Conservation (phyloP, 441 rosid genomes). For the Adansonia gregorii region DNA sequence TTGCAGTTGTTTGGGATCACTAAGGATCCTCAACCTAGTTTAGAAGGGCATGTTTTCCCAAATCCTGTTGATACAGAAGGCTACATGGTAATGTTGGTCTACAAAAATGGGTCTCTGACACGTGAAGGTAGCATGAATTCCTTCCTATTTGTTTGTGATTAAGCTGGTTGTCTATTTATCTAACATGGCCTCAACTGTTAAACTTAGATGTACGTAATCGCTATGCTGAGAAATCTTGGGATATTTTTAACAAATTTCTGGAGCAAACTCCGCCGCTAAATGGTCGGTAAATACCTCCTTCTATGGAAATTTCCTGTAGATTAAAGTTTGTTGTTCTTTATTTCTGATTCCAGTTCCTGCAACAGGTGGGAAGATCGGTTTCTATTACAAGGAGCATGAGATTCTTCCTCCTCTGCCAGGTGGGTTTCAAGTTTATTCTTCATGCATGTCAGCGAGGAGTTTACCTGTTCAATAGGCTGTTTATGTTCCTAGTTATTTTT, state of each 20-base stretch:
- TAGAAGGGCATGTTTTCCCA: slow-evolving; percentile 87
- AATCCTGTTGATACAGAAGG: slow-evolving; percentile 83
- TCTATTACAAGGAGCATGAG: slow-evolving; percentile 91
- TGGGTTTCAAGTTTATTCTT: slow-evolving; percentile 40
- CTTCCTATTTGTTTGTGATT: slow-evolving; percentile 9
- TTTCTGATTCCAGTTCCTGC: slow-evolving; percentile 35
- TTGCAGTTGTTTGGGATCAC: slow-evolving; percentile 83
- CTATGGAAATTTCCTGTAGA: background rate
- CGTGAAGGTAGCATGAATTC: slow-evolving; percentile 66
- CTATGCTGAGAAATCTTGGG: slow-evolving; percentile 79
- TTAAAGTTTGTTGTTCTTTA: slow-evolving; percentile 22
- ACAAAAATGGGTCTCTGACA: slow-evolving; percentile 84
- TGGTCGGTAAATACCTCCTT: slow-evolving; percentile 49
- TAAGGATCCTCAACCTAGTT: slow-evolving; percentile 61
- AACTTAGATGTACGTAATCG: slow-evolving; percentile 67
- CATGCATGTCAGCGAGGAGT: no score
- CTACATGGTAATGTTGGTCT: slow-evolving; percentile 86
- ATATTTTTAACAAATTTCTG: slow-evolving; percentile 64
- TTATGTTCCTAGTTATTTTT: background rate
- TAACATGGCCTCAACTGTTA: slow-evolving; percentile 15
- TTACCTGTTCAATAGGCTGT: background rate
- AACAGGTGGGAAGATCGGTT: slow-evolving; percentile 89
- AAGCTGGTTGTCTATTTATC: slow-evolving; percentile 2
- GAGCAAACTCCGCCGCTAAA: slow-evolving; percentile 77
- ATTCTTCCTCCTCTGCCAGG: slow-evolving; percentile 96